phyloP scores from a whole-genome alignment of 2,329 filamentous ascomycete genomes.

The Aspergillus sp. region DNA sequence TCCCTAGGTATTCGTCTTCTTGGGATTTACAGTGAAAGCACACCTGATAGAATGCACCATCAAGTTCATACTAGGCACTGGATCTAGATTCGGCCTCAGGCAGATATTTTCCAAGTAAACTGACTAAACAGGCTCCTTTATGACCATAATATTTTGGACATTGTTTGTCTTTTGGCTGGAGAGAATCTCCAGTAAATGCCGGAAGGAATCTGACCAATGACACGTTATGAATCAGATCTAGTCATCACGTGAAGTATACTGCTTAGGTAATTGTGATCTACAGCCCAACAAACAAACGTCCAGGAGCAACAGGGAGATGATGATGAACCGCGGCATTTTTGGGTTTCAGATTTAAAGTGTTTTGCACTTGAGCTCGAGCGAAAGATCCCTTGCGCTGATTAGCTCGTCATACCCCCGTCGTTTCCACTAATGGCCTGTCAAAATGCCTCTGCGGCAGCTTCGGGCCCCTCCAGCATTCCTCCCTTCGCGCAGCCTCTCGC shows the following conservation, averaged over 20 bases:
- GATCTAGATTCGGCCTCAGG: too few relatives aligned
- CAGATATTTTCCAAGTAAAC: too few relatives aligned
- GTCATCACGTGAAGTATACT: background rate
- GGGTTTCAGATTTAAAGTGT: slow-evolving; percentile 6
- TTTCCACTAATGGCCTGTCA: slow-evolving; percentile 23
- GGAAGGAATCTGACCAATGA: too few relatives aligned
- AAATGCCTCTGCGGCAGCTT: slow-evolving; percentile 12
- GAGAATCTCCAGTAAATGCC: too few relatives aligned
- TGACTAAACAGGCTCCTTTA: too few relatives aligned
- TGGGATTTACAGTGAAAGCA: background rate
- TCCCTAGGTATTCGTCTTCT: background rate
- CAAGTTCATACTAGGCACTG: too few relatives aligned
- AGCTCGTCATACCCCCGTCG: background rate
- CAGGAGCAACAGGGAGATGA: background rate
- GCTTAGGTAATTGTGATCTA: slow-evolving; percentile 10
- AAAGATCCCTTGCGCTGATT: background rate
- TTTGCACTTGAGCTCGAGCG: background rate
- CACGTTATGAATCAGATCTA: too few relatives aligned
- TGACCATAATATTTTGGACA: too few relatives aligned
- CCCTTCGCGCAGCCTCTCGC: slow-evolving; percentile 34
- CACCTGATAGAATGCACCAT: too few relatives aligned
- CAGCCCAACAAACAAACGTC: slow-evolving; percentile 8
- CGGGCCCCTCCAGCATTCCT: slow-evolving; percentile 30
- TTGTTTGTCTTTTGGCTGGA: too few relatives aligned
- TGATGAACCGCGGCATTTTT: background rate